A percentile compares a stretch with the other conserved stretches of the same genome.
Evolutionary conservation across 306 rosid genomes (phyloP).

Genomic region (Lathyrus tuberosus): DNA sequence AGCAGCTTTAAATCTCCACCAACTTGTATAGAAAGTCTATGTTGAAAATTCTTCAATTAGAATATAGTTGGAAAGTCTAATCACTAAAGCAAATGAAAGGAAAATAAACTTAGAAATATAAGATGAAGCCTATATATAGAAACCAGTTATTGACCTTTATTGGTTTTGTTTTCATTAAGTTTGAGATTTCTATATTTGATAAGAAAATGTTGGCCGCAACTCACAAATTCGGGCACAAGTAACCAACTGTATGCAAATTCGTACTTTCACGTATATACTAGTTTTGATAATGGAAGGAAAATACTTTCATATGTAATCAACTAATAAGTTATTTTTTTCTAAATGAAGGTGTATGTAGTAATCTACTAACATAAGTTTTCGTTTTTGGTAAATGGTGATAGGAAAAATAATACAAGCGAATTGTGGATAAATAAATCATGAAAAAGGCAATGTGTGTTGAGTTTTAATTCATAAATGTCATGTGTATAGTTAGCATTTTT

Average conservation of each 20-base stretch:
- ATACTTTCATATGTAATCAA: not conserved
- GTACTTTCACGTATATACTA: not conserved
- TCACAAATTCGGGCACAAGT: constrained; percentile 1
- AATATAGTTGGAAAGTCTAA: constrained; percentile 14
- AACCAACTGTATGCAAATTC: not conserved
- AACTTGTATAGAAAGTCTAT: constrained; percentile 4
- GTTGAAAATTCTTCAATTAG: constrained; percentile 20
- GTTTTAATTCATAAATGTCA: too few species aligned
- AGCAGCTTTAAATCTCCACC: constrained; percentile 40
- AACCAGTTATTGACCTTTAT: constrained; percentile 19
- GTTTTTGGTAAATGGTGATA: not conserved
- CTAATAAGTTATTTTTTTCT: not conserved
- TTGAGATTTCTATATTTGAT: constrained; percentile 27
- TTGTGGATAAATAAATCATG: not conserved
- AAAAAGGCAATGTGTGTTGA: too few species aligned
- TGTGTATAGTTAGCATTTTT: too few species aligned
- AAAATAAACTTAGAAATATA: constrained; percentile 36
- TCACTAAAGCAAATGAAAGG: constrained; percentile 24
- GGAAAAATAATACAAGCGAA: not conserved
- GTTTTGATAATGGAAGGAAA: not conserved
- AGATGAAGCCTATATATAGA: constrained; percentile 36
- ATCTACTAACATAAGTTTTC: constrained; percentile 1
- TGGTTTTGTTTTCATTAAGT: not conserved
- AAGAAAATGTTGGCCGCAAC: constrained; percentile 14
- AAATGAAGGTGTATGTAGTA: not conserved